These are phyloP conservation scores for Yarrowia porcina DNA, from an alignment of 805 yeast genomes.

Conservation along the genomic window DNA sequence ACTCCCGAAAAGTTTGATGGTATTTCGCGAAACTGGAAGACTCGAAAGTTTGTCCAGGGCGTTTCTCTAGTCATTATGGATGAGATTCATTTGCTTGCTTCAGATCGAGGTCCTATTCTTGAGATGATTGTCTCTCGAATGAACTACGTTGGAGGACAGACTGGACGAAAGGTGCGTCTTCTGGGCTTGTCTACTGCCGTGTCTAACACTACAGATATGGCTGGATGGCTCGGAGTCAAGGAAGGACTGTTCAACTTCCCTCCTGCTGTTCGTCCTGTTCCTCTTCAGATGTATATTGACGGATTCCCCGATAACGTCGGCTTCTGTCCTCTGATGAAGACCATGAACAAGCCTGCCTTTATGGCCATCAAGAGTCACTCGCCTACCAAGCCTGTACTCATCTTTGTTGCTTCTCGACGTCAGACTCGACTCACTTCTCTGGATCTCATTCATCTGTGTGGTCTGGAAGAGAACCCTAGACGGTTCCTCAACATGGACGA, in stretches of 20 bases:
- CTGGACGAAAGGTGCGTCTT: slow-evolving; percentile 58
- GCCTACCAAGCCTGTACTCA: slow-evolving; percentile 75
- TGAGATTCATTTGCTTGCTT: slow-evolving; percentile 77
- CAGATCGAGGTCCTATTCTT: slow-evolving; percentile 82
- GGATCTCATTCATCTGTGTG: slow-evolving; percentile 74
- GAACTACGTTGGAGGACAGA: slow-evolving; percentile 64
- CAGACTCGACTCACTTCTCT: slow-evolving; percentile 79
- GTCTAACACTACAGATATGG: slow-evolving; percentile 81
- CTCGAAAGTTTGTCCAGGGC: slow-evolving; percentile 69
- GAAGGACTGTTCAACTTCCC: slow-evolving; percentile 75
- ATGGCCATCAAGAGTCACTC: slow-evolving; percentile 91
- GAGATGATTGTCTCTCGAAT: slow-evolving; percentile 88
- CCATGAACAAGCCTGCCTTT: slow-evolving; percentile 85
- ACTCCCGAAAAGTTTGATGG: slow-evolving; percentile 89
- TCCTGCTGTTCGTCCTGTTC: slow-evolving; percentile 79
- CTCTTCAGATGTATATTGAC: slow-evolving; percentile 80
- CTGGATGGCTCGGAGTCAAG: slow-evolving; percentile 76
- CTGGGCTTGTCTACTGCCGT: slow-evolving; percentile 84
- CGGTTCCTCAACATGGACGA: slow-evolving; percentile 67
- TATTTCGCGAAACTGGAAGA: slow-evolving; percentile 81
- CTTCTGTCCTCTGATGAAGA: slow-evolving; percentile 80
- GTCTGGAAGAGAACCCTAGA: slow-evolving; percentile 72
- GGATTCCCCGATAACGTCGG: slow-evolving; percentile 81
- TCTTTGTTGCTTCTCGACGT: slow-evolving; percentile 81
- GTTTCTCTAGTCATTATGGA: slow-evolving; percentile 79